Base-by-base conservation (phyloP, 2,329 filamentous ascomycete genomes). In the Colletotrichum siamense region DNA sequence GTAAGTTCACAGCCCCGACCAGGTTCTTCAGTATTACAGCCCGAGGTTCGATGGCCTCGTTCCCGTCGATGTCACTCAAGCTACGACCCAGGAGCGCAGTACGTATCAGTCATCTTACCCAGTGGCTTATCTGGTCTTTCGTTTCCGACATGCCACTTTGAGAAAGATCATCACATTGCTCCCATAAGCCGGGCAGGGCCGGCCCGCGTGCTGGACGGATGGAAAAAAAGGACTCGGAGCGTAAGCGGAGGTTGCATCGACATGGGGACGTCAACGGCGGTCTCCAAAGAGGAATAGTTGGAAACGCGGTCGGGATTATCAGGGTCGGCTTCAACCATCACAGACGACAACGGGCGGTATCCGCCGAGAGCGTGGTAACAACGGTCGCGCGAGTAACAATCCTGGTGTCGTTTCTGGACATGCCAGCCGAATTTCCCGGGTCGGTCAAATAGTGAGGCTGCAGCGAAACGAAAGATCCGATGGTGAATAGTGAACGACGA, bases 131-230 rank as follows among this genome's bases (percentile, higher is more conserved):
- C 24, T 52, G 28, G 39, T 22, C 24, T 49, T 49, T 36, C 16
- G 34, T 52, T 66, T 13, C 70, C 34, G 59, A 69, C 28, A 69
- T 69, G 44, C 59, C 70, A 34, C 24, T 73, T 64, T 59, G 39
- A 69, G 59, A 12, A 73, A 65, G 49, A 65, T 73, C 39, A 36
- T 74, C 49, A 28, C 49, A 57, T 64, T 57, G 28, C 59, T 62
- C 63, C 18, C 30, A 55, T 74, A 76, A 76, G 74, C 74, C 70
- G 74, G 70, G 70, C 70, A 64, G 74, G 74, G n/a, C 74, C 70
- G 74, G 65, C 44, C 74, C 70, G 74, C 49, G 49, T 44, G 15
- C 34, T 73, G 44, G 34, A 69, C 64, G 32, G 44, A 39, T 28
- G 57, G 74, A 44, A 15, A 59, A 68, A 72, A 57, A 30, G 30